A percentile compares a stretch with the other conserved stretches of the same genome.
Conservation (phyloP, 495 filamentous ascomycete species). For the Xylaria telfairii region DNA sequence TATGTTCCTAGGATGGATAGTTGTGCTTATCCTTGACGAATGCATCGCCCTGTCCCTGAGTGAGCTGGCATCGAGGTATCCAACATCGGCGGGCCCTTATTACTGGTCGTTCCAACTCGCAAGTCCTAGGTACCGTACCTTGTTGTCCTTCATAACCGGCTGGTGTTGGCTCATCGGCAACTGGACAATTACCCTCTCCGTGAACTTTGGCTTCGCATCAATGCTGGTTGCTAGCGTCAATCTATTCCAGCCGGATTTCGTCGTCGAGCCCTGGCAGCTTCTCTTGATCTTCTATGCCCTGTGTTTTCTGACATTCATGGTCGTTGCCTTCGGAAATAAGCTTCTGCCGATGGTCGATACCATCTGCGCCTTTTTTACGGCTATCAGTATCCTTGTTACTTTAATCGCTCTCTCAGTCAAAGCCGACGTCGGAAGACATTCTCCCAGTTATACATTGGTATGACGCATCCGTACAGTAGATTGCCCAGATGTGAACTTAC, state of each 20-base stretch:
- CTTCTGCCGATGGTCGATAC: conserved; percentile 61
- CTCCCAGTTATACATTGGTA: conserved; percentile 43
- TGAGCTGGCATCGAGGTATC: conserved; percentile 62
- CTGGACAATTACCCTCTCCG: conserved; percentile 65
- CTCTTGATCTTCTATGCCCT: conserved; percentile 62
- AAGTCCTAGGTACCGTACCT: conserved; percentile 51
- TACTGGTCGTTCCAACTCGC: conserved; percentile 66
- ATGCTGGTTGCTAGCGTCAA: conserved; percentile 60
- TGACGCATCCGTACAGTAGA: conserved; percentile 48
- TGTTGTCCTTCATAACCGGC: conserved; percentile 63
- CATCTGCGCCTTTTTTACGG: conserved; percentile 48
- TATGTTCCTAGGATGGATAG: conserved; percentile 57
- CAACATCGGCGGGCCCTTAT: conserved; percentile 62
- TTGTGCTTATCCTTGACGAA: conserved; percentile 60
- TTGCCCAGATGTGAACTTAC: conserved; percentile 43
- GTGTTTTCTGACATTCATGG: conserved; percentile 56
- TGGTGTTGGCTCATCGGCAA: conserved; percentile 62
- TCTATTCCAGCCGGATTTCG: conserved; percentile 51
- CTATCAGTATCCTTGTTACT: conserved; percentile 38
- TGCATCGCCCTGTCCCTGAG: conserved; percentile 61
- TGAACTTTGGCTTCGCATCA: conserved; percentile 61
- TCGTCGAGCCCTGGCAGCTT: conserved; percentile 53
- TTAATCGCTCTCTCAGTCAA: conserved; percentile 58
- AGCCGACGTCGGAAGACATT: conserved; percentile 59
- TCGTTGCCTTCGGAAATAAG: conserved; percentile 62